Conservation (phyloP, 2,329 filamentous ascomycete genomes). For the Plenodomus lindquistii region DNA sequence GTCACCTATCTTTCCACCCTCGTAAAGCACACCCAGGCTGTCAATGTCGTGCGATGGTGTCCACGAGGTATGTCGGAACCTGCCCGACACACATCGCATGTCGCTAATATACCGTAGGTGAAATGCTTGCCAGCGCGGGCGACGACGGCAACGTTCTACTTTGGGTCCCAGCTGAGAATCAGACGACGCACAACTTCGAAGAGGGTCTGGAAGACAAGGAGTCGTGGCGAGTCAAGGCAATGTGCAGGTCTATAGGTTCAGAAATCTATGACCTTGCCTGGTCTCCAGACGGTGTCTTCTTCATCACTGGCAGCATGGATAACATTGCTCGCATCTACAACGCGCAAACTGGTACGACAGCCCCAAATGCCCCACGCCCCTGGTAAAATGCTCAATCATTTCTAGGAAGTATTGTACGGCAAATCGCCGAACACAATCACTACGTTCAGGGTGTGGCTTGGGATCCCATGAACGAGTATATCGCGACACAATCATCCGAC, state of each 20-base stretch:
- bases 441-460: slow-evolving; percentile 98
- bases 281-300: slow-evolving; percentile 95
- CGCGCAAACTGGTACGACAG: slow-evolving; percentile 74
- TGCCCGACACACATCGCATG: slow-evolving; percentile 5
- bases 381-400: slow-evolving; percentile 18
- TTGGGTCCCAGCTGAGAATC: slow-evolving; percentile 86
- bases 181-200: slow-evolving; percentile 73
- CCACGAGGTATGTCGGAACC: slow-evolving; percentile 72
- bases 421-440: slow-evolving; percentile 96
- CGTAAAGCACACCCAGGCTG: slow-evolving; percentile 91
- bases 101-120: slow-evolving; percentile 61
- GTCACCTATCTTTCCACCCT: slow-evolving; percentile 92
- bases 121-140: slow-evolving; percentile 90
- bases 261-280: slow-evolving; percentile 98
- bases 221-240: slow-evolving; percentile 94
- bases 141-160: slow-evolving; percentile 97
- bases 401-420: slow-evolving; percentile 63
- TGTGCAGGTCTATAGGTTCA: slow-evolving; percentile 92
- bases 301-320: slow-evolving; percentile 99
- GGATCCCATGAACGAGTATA: slow-evolving; percentile 97
- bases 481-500: slow-evolving; percentile 97
- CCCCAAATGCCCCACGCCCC: slow-evolving; percentile 8
- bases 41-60: slow-evolving; percentile 96
- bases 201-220: slow-evolving; percentile 92
- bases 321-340: slow-evolving; percentile 98